Base-by-base conservation (phyloP, 2,329 filamentous ascomycete species). In the Arthrobotrys entomopaga region DNA sequence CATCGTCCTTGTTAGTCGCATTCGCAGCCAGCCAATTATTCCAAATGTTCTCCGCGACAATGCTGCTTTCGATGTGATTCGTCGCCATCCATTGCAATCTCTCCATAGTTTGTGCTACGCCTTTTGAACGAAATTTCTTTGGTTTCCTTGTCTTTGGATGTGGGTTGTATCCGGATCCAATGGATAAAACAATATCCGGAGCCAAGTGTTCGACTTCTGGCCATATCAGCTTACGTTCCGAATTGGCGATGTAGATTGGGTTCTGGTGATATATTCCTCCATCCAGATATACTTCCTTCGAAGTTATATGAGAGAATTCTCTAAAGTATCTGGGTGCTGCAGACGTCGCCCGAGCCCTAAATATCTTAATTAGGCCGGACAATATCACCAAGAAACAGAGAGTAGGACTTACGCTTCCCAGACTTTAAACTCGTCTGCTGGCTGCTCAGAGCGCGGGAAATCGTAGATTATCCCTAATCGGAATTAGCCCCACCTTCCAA, bases 281-380 rank as follows among this genome's bases (percentile, higher is more conserved):
- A 65, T 86, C 85, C 0, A 84, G 79, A 72, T 86, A 87, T 0
- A 80, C 82, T 3, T 82, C 81, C 67, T 83, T 82, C 0, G 84
- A 83, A 2, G 81, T 81, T 3, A 81, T 80, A 63, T 87, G 84
- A n/a, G 82, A 80, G 79, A 85, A 86, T 5, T 84, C 83, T 73
- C 84, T 84, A 79, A 87, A 86, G 73, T 83, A 84, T 0, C 80
- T 81, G 2, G 85, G 84, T 2, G 84, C 83, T 3, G 85, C 84
- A 1, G 84, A 82, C 0, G 85, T 85, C 4, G 85, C 85, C 15
- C 85, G 81, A 2, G 84, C 82, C 16, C 81, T 82, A 22, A 42
- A 22, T 4, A 50, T 19, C 13, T 19, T 13, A 59, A 38, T 57
- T 56, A 74, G 29, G 10, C 7, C 6, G 7, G 6, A 34, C 29